Base-by-base conservation (phyloP, 768 basidiomycete species). In the Trametes sanguinea region DNA sequence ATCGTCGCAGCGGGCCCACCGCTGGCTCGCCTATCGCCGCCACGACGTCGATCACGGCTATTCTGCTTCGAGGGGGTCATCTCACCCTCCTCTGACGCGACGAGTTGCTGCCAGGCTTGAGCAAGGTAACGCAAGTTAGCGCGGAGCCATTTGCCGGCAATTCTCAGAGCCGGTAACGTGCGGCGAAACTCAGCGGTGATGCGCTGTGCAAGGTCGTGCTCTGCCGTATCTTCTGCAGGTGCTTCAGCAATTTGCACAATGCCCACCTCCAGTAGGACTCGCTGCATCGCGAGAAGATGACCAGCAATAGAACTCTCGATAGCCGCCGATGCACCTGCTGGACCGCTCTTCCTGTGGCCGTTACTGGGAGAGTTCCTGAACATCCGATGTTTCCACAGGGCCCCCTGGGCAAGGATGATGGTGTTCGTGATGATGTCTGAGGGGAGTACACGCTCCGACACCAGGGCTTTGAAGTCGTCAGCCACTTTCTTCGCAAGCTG, bases 131-230 rank as follows among this genome's bases (percentile, higher is more conserved):
- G 84, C 66, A 85, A 74, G 71, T 98, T 93, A 4, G 85, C 85
- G 33, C 82, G 78, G 11, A 98, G 72, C 97, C 97, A 99, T 72
- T 94, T 95, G 69, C 87, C 88, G 4, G 89, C 86, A 57, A 98
- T 87, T 17, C 96, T 85, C 37, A 98, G 76, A 6, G 92, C 88
- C 4, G 95, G 95, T 6, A 98, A 78, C 5, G 90, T 88, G 32
- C 97, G 83, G 51, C 96, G 81, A 63, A 98, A 89, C 11, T 84
- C 82, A 1, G 95, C 95, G 1, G 90, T 90, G 69, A 99, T 97
- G 27, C 83, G 81, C 72, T 90, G 88, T 4, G 90, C 91, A 11
- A 94, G 78, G 70, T 88, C 86, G 40, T 80, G 74, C 63, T 85
- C 82, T 30, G 77, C 77, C 6, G 74, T 74, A 61, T 88, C 87